Percentiles rank a stretch among this genome's conserved stretches.
phyloP scores from a whole-genome alignment of 495 filamentous ascomycete genomes.

The Chaetomium fimeti region DNA sequence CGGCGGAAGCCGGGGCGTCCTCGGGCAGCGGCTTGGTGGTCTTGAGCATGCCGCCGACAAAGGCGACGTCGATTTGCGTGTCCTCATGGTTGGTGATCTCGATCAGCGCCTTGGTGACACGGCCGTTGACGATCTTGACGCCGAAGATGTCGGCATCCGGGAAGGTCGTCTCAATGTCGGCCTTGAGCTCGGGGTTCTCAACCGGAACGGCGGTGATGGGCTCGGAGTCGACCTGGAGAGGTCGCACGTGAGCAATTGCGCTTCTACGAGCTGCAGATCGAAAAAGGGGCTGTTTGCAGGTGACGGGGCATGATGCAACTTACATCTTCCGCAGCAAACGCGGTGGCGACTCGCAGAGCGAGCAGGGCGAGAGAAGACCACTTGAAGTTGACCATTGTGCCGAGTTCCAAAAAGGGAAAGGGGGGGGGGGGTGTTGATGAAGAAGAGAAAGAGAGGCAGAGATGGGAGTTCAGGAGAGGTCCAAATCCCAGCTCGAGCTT shows the following conservation, averaged over 20 bases:
- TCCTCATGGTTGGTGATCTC: constrained; percentile 82
- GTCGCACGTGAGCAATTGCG: constrained; percentile 15
- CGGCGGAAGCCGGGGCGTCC: constrained; percentile 51
- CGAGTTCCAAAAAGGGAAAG: constrained; percentile 26
- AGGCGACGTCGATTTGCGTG: constrained; percentile 67
- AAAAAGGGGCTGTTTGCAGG: constrained; percentile 1
- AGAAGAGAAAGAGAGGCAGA: constrained; percentile 27
- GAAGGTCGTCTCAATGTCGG: constrained; percentile 76
- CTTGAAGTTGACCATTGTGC: constrained; percentile 70
- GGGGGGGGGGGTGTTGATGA: constrained; percentile 20
- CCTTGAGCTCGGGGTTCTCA: constrained; percentile 59
- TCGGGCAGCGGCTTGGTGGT: constrained; percentile 49
- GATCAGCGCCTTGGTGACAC: constrained; percentile 78
- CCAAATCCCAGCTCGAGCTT: constrained; percentile 15
- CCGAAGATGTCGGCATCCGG: constrained; percentile 89
- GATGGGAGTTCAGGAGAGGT: constrained; percentile 13
- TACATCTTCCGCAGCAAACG: constrained; percentile 62
- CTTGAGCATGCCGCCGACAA: constrained; percentile 76
- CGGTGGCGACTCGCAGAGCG: constrained; percentile 64
- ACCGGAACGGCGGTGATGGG: constrained; percentile 42
- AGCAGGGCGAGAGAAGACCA: constrained; percentile 68
- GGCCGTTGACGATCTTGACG: constrained; percentile 91
- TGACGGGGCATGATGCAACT: constrained; percentile 35
- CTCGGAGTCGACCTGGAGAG: constrained; percentile 21
- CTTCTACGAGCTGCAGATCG: neutral